Conservation (phyloP, 495 filamentous ascomycete species). For the Neurospora pannonica region DNA sequence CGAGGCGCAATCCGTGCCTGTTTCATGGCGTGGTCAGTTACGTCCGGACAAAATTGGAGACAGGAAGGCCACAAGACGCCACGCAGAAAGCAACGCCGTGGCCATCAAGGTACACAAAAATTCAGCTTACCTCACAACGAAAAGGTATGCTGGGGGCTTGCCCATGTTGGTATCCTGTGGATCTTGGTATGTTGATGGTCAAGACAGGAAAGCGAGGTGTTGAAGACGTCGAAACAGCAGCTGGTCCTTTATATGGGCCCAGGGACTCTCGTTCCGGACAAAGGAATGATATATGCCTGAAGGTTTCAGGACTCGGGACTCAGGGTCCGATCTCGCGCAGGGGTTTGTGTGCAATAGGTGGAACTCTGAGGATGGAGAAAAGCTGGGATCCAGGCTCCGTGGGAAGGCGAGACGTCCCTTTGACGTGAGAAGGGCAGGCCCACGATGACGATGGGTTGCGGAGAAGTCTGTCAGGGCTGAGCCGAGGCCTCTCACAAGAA, state of each 20-base stretch:
- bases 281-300: background rate
- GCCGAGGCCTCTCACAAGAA: background rate
- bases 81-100: background rate
- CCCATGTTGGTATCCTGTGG: slow-evolving; percentile 25
- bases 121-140: slow-evolving; percentile 65
- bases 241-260: background rate
- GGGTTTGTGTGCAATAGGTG: background rate
- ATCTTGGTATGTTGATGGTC: background rate
- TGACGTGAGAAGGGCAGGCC: background rate
- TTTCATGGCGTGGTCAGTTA: background rate
- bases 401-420: background rate
- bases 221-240: background rate
- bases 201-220: background rate
- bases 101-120: background rate
- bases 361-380: background rate
- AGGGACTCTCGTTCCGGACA: background rate
- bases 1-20: slow-evolving; percentile 87
- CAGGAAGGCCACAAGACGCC: background rate
- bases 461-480: background rate
- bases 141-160: slow-evolving; percentile 45
- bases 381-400: background rate
- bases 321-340: background rate
- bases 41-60: background rate
- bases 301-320: background rate
- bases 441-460: background rate